Conservation (phyloP, 345 rosid genomes). For the Anastatica hierochuntica region DNA sequence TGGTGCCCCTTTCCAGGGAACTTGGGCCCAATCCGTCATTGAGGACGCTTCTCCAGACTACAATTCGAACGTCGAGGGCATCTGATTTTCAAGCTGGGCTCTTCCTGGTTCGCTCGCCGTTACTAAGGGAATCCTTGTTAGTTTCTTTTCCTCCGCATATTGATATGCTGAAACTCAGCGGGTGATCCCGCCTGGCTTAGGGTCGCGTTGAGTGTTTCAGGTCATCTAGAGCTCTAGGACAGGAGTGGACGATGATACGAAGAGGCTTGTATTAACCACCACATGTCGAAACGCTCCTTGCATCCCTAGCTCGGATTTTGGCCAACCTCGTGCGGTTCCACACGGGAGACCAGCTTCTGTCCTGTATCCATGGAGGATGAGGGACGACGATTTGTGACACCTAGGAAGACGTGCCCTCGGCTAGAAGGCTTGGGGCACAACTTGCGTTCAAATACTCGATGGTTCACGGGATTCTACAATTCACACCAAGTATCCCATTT, state of each 20-base stretch:
- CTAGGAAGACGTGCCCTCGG: not conserved
- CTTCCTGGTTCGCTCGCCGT: conserved; percentile 27
- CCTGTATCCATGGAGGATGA: not conserved
- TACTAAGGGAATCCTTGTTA: conserved; percentile 27
- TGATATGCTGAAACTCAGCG: conserved; percentile 9
- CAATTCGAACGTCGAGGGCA: not conserved
- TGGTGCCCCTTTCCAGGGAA: not conserved
- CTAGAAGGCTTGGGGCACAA: not conserved
- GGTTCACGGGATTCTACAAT: not conserved
- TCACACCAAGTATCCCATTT: not conserved
- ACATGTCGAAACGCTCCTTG: not conserved
- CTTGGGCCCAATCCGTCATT: not conserved
- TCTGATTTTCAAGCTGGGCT: conserved; percentile 9
- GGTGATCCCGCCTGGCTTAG: conserved; percentile 22
- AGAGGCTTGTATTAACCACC: not conserved
- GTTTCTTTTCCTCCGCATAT: conserved; percentile 5
- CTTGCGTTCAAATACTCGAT: not conserved
- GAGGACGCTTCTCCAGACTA: not conserved
- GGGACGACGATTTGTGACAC: not conserved
- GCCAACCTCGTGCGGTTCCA: not conserved
- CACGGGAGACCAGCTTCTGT: not conserved
- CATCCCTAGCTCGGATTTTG: not conserved
- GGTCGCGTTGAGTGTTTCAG: not conserved
- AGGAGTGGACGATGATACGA: not conserved
- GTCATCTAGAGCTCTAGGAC: not conserved